phyloP scores from a whole-genome alignment of 306 rosid genomes.

The Nissolia schottii region DNA sequence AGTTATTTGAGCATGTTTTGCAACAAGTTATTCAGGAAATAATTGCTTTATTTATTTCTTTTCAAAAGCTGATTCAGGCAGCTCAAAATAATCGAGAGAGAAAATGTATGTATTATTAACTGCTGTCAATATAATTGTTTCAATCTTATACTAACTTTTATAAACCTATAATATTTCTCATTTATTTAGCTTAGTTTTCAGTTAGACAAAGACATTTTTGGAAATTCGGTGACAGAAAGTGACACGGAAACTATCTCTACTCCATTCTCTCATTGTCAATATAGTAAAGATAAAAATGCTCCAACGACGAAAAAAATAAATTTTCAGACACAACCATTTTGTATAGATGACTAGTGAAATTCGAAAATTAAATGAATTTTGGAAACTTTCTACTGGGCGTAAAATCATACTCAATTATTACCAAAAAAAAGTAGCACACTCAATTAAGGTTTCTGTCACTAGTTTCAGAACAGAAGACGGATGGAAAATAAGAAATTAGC shows the following conservation, averaged over 20 bases:
- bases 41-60: too few species aligned
- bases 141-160: neutral
- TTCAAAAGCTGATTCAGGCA: too few species aligned
- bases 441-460: constrained; percentile 5
- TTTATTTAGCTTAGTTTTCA: constrained; percentile 4
- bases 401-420: constrained; percentile 22
- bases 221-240: neutral
- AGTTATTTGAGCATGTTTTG: neutral
- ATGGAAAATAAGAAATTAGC: constrained; percentile 5
- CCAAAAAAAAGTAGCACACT: too few species aligned
- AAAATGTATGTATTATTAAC: neutral
- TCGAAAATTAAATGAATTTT: neutral
- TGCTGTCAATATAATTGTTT: neutral
- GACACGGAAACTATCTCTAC: neutral
- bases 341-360: neutral
- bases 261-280: neutral
- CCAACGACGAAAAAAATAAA: neutral
- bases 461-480: neutral
- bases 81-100: neutral
- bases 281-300: neutral
- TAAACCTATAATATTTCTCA: neutral
- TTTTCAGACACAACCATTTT: neutral
- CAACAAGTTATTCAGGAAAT: neutral
- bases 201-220: neutral
- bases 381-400: neutral